Evolutionary conservation across 2,329 filamentous ascomycete genomes (phyloP).

Genomic region (Ilyonectria destructans): DNA sequence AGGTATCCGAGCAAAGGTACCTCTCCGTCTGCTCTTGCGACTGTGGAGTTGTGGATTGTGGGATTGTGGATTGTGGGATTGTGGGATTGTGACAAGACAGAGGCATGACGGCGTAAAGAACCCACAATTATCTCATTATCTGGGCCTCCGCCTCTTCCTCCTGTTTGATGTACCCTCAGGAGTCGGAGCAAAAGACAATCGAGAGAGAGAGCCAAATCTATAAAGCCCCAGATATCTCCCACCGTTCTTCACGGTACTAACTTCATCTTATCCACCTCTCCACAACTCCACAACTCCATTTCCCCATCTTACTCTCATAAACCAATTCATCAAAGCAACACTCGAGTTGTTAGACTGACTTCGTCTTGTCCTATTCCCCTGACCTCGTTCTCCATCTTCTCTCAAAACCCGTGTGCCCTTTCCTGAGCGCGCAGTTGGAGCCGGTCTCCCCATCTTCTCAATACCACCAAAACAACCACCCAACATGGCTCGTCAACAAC

Average conservation of each 20-base stretch:
- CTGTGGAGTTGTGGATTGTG: slow-evolving; percentile 5
- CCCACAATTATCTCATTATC: slow-evolving; percentile 27
- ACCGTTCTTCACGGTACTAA: slow-evolving; percentile 61
- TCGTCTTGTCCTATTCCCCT: neutral
- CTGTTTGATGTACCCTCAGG: slow-evolving; percentile 39
- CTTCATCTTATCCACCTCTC: slow-evolving; percentile 21
- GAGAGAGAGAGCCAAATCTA: slow-evolving; percentile 45
- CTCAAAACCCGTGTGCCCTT: slow-evolving; percentile 19
- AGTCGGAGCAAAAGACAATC: slow-evolving; percentile 35
- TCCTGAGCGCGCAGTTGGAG: slow-evolving; percentile 40
- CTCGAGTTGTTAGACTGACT: neutral
- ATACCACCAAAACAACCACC: slow-evolving; percentile 39
- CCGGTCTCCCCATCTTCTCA: slow-evolving; percentile 43
- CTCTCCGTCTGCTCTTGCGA: neutral
- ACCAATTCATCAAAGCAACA: slow-evolving; percentile 25
- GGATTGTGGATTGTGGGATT: neutral
- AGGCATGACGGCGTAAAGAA: slow-evolving; percentile 14
- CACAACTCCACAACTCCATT: slow-evolving; percentile 25
- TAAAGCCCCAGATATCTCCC: slow-evolving; percentile 54
- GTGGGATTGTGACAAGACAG: slow-evolving; percentile 1
- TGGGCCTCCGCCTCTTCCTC: slow-evolving; percentile 11
- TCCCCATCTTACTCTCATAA: slow-evolving; percentile 37
- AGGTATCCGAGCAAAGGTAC: slow-evolving; percentile 22
- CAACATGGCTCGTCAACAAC: slow-evolving; percentile 43
- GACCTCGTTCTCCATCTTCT: neutral